Evolutionary conservation across 306 rosid species (phyloP).

Genomic region (Glycine latifolia): DNA sequence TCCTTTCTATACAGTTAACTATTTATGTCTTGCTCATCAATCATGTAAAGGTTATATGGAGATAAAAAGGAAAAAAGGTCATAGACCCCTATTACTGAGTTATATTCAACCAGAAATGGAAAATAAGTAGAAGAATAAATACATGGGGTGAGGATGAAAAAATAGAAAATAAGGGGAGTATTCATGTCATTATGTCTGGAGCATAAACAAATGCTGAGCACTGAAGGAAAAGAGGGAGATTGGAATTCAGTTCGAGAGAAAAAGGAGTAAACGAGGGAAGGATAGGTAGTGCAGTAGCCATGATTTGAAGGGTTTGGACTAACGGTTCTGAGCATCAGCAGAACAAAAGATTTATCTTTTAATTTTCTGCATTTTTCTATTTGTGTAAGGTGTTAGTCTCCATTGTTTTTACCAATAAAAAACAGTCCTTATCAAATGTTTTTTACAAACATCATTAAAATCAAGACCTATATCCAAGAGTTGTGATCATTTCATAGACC

Average conservation of each 20-base stretch:
- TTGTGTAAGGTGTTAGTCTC: conserved; percentile 5
- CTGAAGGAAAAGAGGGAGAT: background rate
- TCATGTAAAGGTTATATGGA: background rate
- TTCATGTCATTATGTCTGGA: background rate
- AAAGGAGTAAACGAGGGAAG: too few species aligned
- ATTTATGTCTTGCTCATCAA: background rate
- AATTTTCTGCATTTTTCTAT: background rate
- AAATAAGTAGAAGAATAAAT: background rate
- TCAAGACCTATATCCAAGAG: background rate
- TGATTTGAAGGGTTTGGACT: background rate
- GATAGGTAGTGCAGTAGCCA: conserved; percentile 22
- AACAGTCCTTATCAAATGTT: background rate
- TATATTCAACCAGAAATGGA: background rate
- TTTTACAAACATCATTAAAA: conserved; percentile 7
- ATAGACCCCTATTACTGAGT: background rate
- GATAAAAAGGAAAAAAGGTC: too few species aligned
- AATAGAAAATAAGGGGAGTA: conserved; percentile 13
- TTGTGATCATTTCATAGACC: conserved; percentile 3
- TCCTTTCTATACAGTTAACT: background rate
- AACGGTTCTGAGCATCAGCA: background rate
- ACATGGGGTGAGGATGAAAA: background rate
- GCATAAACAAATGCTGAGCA: background rate
- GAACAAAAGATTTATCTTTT: background rate
- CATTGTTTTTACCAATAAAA: background rate
- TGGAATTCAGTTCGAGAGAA: background rate